Percentiles rank a stretch among this genome's conserved stretches.
Conservation (phyloP, 495 filamentous ascomycete species). For the Massariosphaeria phaeospora region DNA sequence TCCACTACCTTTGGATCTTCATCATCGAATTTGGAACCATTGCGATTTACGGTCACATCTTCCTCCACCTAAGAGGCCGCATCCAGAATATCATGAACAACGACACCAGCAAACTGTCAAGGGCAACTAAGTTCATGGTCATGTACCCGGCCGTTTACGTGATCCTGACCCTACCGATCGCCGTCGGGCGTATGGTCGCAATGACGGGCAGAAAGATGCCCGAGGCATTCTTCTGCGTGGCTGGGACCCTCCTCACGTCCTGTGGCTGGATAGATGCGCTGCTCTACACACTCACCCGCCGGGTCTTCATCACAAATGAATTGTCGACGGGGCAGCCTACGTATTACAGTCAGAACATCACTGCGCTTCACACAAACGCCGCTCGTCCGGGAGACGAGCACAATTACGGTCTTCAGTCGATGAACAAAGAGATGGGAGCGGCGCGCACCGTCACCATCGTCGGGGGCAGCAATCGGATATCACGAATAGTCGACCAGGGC, state of each 20-base stretch:
- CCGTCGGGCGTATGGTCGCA: conserved; percentile 61
- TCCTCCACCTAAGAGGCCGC: conserved; percentile 50
- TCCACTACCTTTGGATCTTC: conserved; percentile 80
- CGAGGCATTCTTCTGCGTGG: conserved; percentile 59
- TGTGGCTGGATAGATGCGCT: conserved; percentile 71
- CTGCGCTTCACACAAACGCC: conserved; percentile 3
- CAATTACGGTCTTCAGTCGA: conserved; percentile 12
- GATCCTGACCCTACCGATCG: conserved; percentile 65
- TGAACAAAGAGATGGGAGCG: conserved; percentile 17
- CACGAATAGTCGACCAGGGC: conserved; percentile 9
- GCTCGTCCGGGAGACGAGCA: conserved; percentile 16
- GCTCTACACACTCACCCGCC: conserved; percentile 66
- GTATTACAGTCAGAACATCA: conserved; percentile 5
- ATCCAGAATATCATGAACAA: conserved; percentile 41
- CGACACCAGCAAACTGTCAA: conserved; percentile 31
- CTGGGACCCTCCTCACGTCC: conserved; percentile 66
- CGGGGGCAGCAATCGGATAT: conserved; percentile 24
- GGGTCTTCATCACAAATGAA: conserved; percentile 41
- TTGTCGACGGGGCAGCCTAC: not conserved
- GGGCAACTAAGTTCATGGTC: conserved; percentile 62
- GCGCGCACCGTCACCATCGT: conserved; percentile 26
- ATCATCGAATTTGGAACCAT: conserved; percentile 61
- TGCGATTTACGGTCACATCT: conserved; percentile 60
- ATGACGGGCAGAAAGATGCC: conserved; percentile 54
- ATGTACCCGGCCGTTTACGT: conserved; percentile 73